These are phyloP conservation scores for Sapria himalayana DNA, from an alignment of 345 rosid genomes.

Conservation along the genomic window DNA sequence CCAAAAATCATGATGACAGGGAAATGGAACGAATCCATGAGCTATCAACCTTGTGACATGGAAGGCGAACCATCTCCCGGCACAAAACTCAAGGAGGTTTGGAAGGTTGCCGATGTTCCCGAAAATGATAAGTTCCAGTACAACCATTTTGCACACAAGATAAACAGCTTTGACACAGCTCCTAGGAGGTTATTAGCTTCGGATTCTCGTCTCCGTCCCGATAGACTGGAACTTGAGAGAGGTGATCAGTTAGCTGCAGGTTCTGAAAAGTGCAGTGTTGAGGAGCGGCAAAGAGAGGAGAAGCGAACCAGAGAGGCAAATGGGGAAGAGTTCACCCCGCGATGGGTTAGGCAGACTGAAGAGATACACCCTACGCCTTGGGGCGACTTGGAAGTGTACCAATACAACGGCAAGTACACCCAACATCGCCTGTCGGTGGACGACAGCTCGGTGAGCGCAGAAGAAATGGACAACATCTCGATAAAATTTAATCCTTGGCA, in stretches of 20 bases:
- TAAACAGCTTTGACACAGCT: slow-evolving; percentile 21
- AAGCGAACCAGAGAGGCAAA: slow-evolving; percentile 43
- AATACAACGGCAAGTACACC: slow-evolving; percentile 37
- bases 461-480: slow-evolving; percentile 17
- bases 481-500: slow-evolving; percentile 65
- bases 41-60: slow-evolving; percentile 61
- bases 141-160: slow-evolving; percentile 16
- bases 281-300: slow-evolving; percentile 63
- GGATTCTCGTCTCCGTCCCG: slow-evolving; percentile 21
- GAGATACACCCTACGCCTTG: slow-evolving; percentile 45
- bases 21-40: slow-evolving; percentile 63
- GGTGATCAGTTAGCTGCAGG: slow-evolving; percentile 17
- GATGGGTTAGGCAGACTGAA: slow-evolving; percentile 50
- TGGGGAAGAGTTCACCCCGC: slow-evolving; percentile 32
- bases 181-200: slow-evolving; percentile 16
- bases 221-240: slow-evolving; percentile 19
- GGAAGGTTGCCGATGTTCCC: slow-evolving; percentile 14
- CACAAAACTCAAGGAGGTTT: slow-evolving; percentile 51
- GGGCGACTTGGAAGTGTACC: slow-evolving; percentile 54
- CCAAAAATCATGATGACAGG: slow-evolving; percentile 71
- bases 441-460: slow-evolving; percentile 20
- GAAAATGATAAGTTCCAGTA: slow-evolving; percentile 17
- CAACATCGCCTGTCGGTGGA: slow-evolving; percentile 27
- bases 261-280: slow-evolving; percentile 32
- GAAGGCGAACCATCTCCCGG: slow-evolving; percentile 66